Base-by-base conservation (phyloP, 2,329 filamentous ascomycete species). In the Pezicula neosporulosa region DNA sequence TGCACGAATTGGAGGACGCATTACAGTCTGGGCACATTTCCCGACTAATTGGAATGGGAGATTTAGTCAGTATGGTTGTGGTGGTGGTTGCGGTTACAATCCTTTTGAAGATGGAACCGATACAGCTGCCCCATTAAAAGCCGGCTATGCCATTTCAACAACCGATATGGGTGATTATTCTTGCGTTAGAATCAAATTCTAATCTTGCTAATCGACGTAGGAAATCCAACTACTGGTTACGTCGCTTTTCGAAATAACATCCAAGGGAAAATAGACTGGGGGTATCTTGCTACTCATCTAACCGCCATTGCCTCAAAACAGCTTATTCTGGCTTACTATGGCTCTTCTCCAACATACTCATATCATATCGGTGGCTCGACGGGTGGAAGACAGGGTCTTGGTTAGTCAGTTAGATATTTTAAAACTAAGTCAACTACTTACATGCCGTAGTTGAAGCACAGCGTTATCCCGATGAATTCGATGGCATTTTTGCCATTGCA, bases 401-500 rank as follows among this genome's bases (percentile, higher is more conserved):
- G 21, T 21, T 21, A 21, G 21, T 21, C 21, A 5, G 5, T 3
- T 21, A 5, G 3, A 3, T 3, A 5, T 3, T 21, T 21, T 21
- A 3, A 21, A 21, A 5, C 21, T 21, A 5, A 3, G 21, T 21
- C 21, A 21, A 21, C 3, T 21, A 21, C 21, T 21, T 21, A 21
- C 21, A 5, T 21, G 5, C 21, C 21, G 5, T 3, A 21, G 67
- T 65, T 58, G 38, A 60, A 7, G 67, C 68, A 15, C 70, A 72
- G 49, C 52, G 63, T 7, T 71, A 64, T 48, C 68, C 69, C 6
- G 47, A 59, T 1, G 56, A 62, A 5, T 72, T 66, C 45, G 63
- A 73, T 52, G 69, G 70, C 27, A 71, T 73, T 44, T 49, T 70
- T 6, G 67, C 70, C 5, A 53, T 53, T 8, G 65, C 69, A 2